Evolutionary conservation across 352 stramenopile species (phyloP), one percentile per base, ranked within the genome.

Genomic region (Blastocystis sp.): DNA sequence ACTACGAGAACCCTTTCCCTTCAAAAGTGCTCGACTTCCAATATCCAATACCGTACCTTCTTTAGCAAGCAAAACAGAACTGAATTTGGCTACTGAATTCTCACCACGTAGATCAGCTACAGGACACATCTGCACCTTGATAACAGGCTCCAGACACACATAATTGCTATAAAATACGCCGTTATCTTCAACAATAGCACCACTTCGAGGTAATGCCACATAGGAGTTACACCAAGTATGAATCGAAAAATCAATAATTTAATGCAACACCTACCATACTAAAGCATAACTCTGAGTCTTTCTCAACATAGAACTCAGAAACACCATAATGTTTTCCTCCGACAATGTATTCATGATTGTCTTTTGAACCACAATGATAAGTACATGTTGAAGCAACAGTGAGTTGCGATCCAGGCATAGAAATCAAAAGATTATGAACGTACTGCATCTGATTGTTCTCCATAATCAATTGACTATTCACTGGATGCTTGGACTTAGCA

Each of bases 141-240:
- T 27, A 32, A 87, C 77, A 16, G 77, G 59, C 49, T 87, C 56
- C 49, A 87, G 49, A 57, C 77, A 87, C n/a, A 87, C 65, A 54
- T 87, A 87, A 54, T 87, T 87, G 43, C 52, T 75, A 61, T 78
- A 87, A 32, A 87, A 87, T 14, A 87, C 77, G 27, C 77, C 77
- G 49, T 87, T 87, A 37, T 87, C 65, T 19, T 87, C 77, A 16
- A 87, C 77, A 35, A 87, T 63, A 16, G 77, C 77, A 29, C 51
- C 77, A 39, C 51, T 74, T n/a, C 57, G 51, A 5, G 77, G 77
- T 51, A 42, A 77, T 21, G 49, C 77, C n/a, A 77, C 37, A 35
- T 77, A 87, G 42, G 59, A 54, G 52, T 87, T 57, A 37, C 77
- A 87, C 77, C 77, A 87, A 19, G 58, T 58, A 27, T 87, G 77